phyloP scores from a whole-genome alignment of 164 flowering plant genomes.

The Berberis vulgaris region DNA sequence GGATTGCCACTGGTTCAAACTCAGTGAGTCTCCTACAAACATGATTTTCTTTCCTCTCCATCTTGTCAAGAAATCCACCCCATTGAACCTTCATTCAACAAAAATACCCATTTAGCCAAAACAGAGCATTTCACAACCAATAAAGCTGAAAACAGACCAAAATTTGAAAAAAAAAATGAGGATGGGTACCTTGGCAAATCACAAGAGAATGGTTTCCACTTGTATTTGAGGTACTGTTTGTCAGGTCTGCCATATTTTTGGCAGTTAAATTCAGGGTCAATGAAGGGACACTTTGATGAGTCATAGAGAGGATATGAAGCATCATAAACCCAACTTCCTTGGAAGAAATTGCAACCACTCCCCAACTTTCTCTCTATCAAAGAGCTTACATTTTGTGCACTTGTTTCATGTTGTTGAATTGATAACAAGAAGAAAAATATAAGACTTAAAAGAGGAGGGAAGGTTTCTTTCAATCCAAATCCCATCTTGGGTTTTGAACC shows the following conservation, averaged over 20 bases:
- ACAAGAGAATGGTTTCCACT: constrained; percentile 77
- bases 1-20: too few species aligned
- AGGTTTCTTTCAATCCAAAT: not conserved
- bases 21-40: too few species aligned
- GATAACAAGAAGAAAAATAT: not conserved
- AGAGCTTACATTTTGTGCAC: constrained; percentile 7
- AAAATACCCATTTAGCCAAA: not conserved
- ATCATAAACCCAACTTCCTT: constrained; percentile 74
- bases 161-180: not conserved
- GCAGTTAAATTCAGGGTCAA: constrained; percentile 74
- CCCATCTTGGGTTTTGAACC: constrained; percentile 11
- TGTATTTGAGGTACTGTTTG: constrained; percentile 48
- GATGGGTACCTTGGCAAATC: constrained; percentile 53
- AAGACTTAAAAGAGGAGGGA: not conserved
- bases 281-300: constrained; percentile 59
- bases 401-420: not conserved
- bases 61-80: too few species aligned
- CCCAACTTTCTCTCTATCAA: constrained; percentile 16
- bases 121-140: not conserved
- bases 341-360: constrained; percentile 45
- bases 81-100: not conserved
- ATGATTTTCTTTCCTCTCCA: too few species aligned
- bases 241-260: constrained; percentile 72
- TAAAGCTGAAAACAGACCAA: not conserved
- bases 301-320: constrained; percentile 62